Evolutionary conservation across 768 basidiomycete genomes (phyloP), one percentile per base, ranked within the genome.

Genomic region (Lyophyllum atratum): DNA sequence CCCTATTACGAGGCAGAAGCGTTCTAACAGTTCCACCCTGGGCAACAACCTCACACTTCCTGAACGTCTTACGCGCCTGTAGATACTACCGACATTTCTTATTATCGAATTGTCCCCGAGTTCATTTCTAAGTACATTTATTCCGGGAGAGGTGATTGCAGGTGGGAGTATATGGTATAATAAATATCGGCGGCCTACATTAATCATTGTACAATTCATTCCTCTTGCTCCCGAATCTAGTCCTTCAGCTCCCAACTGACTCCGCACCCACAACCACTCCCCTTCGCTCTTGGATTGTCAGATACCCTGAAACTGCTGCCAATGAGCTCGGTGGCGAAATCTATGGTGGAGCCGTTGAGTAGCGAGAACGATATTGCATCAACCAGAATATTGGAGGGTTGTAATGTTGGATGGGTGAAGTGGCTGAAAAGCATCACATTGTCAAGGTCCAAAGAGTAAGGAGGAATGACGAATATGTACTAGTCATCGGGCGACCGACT

Each of bases 251-350:
- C 94, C 95, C 93, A 97, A 67, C 93, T 95, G 21, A 98, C 87
- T 15, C 96, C 96, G 66, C 96, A 99, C 1, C 96, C 95, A 60
- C 96, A 98, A 0, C 92, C 92, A 44, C 82, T 85, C 1, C 93
- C 93, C 62, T 93, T 89, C 0, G 95, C 90, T 70, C 93, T 92
- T 0, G 96, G 96, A 64, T 98, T 99, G 22, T 89, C 85, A 9
- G 81, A 68, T 2, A 98, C 73, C 11, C 89, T 78, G 71, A 99
- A 99, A 44, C 86, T 89, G 68, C 90, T 92, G 12, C 96, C 96
- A 64, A 98, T 98, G 34, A 98, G 83, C 72, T 98, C 96, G 0
- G 94, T 96, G 0, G 91, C 90, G 67, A 87, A 95, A 70, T 97
- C 94, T 42, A 98, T 78, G 0, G 90, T 92, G 0, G 93, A 86